Percentiles rank a stretch among this genome's conserved stretches.
These are phyloP conservation scores for Fraxinus dipetala DNA, from an alignment of 305 asterid genomes.

Conservation along the genomic window DNA sequence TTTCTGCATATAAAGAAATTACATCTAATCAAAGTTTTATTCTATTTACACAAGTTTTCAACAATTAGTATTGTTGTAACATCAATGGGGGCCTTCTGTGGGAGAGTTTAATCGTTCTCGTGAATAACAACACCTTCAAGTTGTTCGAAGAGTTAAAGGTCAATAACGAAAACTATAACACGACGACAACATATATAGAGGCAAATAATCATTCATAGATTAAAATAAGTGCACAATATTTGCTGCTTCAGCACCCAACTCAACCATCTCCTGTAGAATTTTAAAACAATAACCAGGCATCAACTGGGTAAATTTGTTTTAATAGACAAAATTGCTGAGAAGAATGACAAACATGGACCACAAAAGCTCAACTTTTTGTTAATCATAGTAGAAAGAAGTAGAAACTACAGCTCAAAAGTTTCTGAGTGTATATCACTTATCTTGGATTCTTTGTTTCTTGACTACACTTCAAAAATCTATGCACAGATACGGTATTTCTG, in stretches of 20 bases:
- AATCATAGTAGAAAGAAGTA: background rate
- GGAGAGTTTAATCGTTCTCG: background rate
- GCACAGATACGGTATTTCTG: conserved; percentile 38
- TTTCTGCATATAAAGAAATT: background rate
- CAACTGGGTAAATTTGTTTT: background rate
- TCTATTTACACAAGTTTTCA: background rate
- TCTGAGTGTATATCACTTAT: conserved; percentile 24
- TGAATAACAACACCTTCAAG: background rate
- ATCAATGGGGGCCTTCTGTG: background rate
- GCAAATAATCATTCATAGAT: background rate
- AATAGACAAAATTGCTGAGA: background rate
- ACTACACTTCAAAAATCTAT: conserved; percentile 43
- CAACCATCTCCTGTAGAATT: background rate
- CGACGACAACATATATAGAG: background rate
- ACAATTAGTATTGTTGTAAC: background rate
- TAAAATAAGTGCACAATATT: background rate
- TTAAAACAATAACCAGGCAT: background rate
- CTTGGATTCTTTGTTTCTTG: conserved; percentile 43
- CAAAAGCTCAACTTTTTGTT: background rate
- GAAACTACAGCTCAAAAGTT: conserved; percentile 7
- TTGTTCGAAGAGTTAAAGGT: background rate
- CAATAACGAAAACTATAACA: background rate
- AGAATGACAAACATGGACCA: background rate
- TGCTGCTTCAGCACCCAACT: background rate
- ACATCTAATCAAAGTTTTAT: background rate